Conservation (phyloP, 2,329 filamentous ascomycete species). For the Colletotrichum chrysophilum region DNA sequence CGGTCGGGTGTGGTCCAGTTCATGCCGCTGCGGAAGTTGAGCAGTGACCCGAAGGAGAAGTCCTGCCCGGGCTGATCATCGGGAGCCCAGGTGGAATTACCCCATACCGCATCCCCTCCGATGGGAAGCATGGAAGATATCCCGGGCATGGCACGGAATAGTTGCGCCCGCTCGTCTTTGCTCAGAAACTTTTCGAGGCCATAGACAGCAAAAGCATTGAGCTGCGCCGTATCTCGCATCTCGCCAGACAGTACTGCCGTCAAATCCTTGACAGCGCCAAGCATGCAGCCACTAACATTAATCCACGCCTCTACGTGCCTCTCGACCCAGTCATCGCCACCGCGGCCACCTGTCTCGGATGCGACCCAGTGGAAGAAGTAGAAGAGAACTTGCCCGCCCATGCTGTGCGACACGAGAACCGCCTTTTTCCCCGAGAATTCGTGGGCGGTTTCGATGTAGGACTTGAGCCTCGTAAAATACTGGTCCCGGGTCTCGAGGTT, state of each 20-base stretch:
- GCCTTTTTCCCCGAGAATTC: constrained; percentile 78
- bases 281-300: constrained; percentile 97
- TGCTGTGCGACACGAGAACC: constrained; percentile 90
- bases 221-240: constrained; percentile 97
- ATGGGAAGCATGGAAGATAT: constrained; percentile 97
- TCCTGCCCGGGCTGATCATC: constrained; percentile 81
- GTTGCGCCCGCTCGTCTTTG: constrained; percentile 86
- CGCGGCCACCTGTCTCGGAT: constrained; percentile 75
- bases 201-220: constrained; percentile 96
- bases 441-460: constrained; percentile 85
- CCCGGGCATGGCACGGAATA: constrained; percentile 96
- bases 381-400: constrained; percentile 95
- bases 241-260: constrained; percentile 92
- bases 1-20: constrained; percentile 68
- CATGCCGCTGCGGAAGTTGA: constrained; percentile 78
- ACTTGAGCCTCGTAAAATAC: constrained; percentile 91
- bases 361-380: constrained; percentile 83
- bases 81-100: constrained; percentile 83
- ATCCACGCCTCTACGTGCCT: constrained; percentile 92
- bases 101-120: constrained; percentile 94
- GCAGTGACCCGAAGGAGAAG: constrained; percentile 77
- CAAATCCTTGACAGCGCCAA: constrained; percentile 89
- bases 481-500: constrained; percentile 92
- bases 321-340: constrained; percentile 89
- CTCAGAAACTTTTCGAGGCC: constrained; percentile 95